Conservation (phyloP, 83 land plant genomes). For the Diphasiastrum complanatum region DNA sequence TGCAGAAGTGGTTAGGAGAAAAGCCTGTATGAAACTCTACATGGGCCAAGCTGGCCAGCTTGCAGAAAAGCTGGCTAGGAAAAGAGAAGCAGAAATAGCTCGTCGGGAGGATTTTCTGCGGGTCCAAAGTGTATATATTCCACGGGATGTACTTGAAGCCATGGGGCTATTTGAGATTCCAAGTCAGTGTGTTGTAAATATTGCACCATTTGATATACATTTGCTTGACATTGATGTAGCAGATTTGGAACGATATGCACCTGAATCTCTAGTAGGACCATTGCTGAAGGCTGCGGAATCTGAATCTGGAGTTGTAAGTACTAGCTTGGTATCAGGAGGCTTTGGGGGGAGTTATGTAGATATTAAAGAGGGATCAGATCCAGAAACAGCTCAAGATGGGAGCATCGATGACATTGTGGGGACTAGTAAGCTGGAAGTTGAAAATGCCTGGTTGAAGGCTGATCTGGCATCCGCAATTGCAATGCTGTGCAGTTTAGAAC, state of each 20-base stretch:
- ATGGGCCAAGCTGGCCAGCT: constrained; percentile 95
- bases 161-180: constrained; percentile 89
- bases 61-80: constrained; percentile 84
- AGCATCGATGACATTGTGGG: constrained; percentile 62
- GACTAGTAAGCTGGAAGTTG: constrained; percentile 92
- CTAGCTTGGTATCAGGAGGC: constrained; percentile 6
- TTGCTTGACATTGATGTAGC: constrained; percentile 68
- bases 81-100: constrained; percentile 70
- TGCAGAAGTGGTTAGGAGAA: constrained; percentile 89
- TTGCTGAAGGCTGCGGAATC: constrained; percentile 16
- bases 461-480: constrained; percentile 89
- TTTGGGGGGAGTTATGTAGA: constrained; percentile 23
- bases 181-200: constrained; percentile 75
- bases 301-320: background rate
- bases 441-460: constrained; percentile 90
- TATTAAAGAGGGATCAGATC: constrained; percentile 24
- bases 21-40: constrained; percentile 78
- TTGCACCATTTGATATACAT: constrained; percentile 69
- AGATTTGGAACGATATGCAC: constrained; percentile 78
- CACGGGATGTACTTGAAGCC: constrained; percentile 55
- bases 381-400: constrained; percentile 19
- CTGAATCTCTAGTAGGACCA: constrained; percentile 51
- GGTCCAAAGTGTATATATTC: constrained; percentile 46
- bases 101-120: constrained; percentile 69
- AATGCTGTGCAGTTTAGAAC: constrained; percentile 50